Evolutionary conservation across 148 eudicot genomes (phyloP).

Genomic region (Polygonum aviculare): DNA sequence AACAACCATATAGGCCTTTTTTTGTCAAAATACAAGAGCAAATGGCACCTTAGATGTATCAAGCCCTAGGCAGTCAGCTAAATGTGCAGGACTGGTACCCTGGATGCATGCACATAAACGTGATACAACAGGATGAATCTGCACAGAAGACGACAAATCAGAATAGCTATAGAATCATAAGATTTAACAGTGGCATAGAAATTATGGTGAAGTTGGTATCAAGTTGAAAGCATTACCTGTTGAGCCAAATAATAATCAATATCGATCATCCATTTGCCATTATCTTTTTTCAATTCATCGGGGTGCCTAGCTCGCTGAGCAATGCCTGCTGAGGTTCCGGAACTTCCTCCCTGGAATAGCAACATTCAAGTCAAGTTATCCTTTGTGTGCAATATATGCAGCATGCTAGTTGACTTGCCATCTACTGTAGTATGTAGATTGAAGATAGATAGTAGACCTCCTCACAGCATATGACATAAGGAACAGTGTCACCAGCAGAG

Average conservation of each 20-base stretch:
- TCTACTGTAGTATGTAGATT: background rate
- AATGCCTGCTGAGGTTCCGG: slow-evolving; percentile 56
- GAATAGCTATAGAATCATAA: slow-evolving; percentile 13
- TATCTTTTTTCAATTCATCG: slow-evolving; percentile 71
- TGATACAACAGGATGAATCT: slow-evolving; percentile 97
- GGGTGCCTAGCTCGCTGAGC: slow-evolving; percentile 99
- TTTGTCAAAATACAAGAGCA: background rate
- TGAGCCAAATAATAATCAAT: slow-evolving; percentile 91
- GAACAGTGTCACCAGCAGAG: slow-evolving; percentile 98
- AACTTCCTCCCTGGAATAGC: slow-evolving; percentile 47
- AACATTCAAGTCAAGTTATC: background rate
- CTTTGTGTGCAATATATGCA: background rate
- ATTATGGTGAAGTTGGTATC: background rate
- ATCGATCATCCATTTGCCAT: slow-evolving; percentile 84
- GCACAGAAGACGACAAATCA: slow-evolving; percentile 20
- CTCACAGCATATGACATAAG: slow-evolving; percentile 85
- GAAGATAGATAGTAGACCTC: slow-evolving; percentile 40
- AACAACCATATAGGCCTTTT: background rate
- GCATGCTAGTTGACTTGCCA: background rate
- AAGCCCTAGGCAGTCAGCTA: slow-evolving; percentile 94
- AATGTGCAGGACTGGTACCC: slow-evolving; percentile 93
- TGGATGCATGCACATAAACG: slow-evolving; percentile 97
- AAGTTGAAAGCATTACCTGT: slow-evolving; percentile 41
- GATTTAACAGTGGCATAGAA: background rate
- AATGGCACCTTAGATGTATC: slow-evolving; percentile 76